Percentiles rank a stretch among this genome's conserved stretches.
These are phyloP conservation scores for Kazachstania martiniae DNA, from an alignment of 805 yeast genomes.

Conservation along the genomic window DNA sequence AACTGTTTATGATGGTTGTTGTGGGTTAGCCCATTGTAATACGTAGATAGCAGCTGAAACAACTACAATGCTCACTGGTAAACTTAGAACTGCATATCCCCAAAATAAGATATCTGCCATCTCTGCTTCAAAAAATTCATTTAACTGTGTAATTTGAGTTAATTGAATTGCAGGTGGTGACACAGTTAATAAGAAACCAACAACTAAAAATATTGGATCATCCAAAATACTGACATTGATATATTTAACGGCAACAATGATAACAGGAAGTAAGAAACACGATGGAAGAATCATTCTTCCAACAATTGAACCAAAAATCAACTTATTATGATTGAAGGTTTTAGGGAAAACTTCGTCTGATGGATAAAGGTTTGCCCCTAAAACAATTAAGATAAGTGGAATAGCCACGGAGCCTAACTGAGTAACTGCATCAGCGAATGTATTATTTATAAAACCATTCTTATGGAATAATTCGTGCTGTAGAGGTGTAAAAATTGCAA, in stretches of 20 bases:
- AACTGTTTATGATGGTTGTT: neutral
- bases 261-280: constrained; percentile 51
- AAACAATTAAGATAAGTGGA: constrained; percentile 62
- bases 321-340: constrained; percentile 47
- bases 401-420: constrained; percentile 68
- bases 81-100: constrained; percentile 68
- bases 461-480: constrained; percentile 48
- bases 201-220: constrained; percentile 73
- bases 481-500: constrained; percentile 53
- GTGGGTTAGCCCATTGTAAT: constrained; percentile 31
- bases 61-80: constrained; percentile 64
- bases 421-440: constrained; percentile 49
- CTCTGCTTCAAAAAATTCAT: constrained; percentile 65
- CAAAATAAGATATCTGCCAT: constrained; percentile 77
- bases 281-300: constrained; percentile 77
- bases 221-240: constrained; percentile 58
- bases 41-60: constrained; percentile 54
- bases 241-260: constrained; percentile 52
- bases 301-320: constrained; percentile 56
- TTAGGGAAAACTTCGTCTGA: constrained; percentile 57
- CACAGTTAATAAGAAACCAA: constrained; percentile 62
- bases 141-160: constrained; percentile 70
- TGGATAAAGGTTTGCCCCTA: constrained; percentile 73
- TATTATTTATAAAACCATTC: constrained; percentile 53
- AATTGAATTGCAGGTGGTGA: constrained; percentile 80